Conservation (phyloP, 148 eudicot species). For the Rhododendron henanense region DNA sequence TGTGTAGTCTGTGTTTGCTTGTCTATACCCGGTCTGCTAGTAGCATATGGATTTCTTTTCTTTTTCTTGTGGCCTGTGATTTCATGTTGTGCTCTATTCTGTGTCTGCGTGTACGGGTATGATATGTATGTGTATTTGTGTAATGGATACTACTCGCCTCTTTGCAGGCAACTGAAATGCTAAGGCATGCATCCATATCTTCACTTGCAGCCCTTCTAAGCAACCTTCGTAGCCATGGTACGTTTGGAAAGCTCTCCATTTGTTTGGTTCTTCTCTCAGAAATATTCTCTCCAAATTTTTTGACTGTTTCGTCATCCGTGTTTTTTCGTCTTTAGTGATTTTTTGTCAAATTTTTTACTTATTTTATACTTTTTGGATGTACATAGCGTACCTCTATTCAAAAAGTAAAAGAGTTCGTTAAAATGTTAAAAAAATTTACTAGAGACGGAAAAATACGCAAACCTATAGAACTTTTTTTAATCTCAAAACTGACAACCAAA, state of each 20-base stretch:
- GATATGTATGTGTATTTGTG: background rate
- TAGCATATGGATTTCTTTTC: background rate
- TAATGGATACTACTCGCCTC: background rate
- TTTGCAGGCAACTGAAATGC: constrained; percentile 67
- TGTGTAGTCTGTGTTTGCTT: background rate
- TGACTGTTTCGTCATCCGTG: too few species aligned
- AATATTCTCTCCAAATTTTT: too few species aligned
- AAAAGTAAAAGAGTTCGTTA: too few species aligned
- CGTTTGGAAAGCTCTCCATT: background rate
- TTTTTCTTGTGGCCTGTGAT: background rate
- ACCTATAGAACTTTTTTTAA: too few species aligned
- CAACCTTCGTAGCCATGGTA: constrained; percentile 75
- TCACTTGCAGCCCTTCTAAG: constrained; percentile 61
- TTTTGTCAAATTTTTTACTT: too few species aligned
- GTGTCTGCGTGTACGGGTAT: background rate
- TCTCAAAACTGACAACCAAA: too few species aligned
- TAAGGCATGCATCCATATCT: constrained; percentile 50
- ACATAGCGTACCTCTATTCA: too few species aligned
- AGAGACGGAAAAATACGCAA: too few species aligned
- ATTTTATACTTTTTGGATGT: too few species aligned
- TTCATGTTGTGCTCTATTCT: background rate
- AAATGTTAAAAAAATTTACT: too few species aligned
- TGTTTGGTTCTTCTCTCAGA: background rate
- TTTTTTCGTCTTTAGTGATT: too few species aligned
- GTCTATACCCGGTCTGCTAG: background rate